Base-by-base conservation (phyloP, 257 asterid genomes). In the Jaltomata sinuosa region DNA sequence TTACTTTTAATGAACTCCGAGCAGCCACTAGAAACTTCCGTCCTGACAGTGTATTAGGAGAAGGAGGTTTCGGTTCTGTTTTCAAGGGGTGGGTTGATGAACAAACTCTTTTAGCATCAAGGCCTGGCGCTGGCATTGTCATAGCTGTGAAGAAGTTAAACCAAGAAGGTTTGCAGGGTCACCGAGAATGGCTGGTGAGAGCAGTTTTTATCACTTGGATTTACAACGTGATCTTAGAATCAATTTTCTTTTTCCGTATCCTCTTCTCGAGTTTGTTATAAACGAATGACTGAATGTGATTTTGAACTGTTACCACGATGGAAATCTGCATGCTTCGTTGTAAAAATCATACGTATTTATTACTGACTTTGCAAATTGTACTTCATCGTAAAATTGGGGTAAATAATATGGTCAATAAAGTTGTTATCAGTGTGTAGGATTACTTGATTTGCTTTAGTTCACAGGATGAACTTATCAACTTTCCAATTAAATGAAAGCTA, bases 111-210 rank as follows among this genome's bases (percentile, higher is more conserved):
- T 81, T 90, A 1, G 93, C 99, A 65, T 84, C 98, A 5, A 93
- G 85, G 85, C 96, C 99, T 6, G 98, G 98, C 0, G 85, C 88
- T 16, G 93, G 97, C 34, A 86, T 94, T 80, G 96, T 94, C 38
- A 94, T 94, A 19, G 99, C 99, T 67, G 97, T 96, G 67, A 96
- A 96, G 86, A 89, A 90, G 92, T 92, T 94, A 3, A 96, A 94
- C 62, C 97, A 93, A 84, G 97, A 94, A 2, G 97, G 99, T 3
- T 92, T 94, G 95, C 99, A 95, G 82, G 99, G 99, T 3, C 99
- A 95, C 94, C 93, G 89, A 84, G 99, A 95, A 85, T 95, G 99
- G 98, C 65, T 95, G 98, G 98, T 95, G 83, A 62, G 94, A 87
- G 25, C 52, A 5, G 10, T 77, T 59, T 18, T 5, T 8, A 3